Percentiles rank a stretch among this genome's conserved stretches.
Evolutionary conservation across 2,329 filamentous ascomycete species (phyloP).

Genomic region (Didymosphaeria variabile): DNA sequence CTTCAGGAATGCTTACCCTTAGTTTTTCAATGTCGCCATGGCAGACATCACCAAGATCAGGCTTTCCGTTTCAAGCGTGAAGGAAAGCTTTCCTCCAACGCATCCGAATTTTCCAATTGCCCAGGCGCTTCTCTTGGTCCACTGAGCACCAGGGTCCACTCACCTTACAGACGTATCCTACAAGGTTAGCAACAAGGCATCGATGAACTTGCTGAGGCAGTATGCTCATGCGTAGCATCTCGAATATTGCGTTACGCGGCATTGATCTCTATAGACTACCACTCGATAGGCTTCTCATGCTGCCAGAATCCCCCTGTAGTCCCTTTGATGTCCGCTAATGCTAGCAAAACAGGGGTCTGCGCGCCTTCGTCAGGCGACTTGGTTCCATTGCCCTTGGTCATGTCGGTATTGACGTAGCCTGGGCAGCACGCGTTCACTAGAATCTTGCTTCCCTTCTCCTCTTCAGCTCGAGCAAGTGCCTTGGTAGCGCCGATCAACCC

Average conservation of each 20-base stretch:
- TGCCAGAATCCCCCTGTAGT: constrained; percentile 53
- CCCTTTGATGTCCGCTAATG: constrained; percentile 51
- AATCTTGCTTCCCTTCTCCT: constrained; percentile 42
- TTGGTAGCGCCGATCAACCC: constrained; percentile 55
- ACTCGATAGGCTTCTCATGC: constrained; percentile 48
- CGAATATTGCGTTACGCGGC: not conserved
- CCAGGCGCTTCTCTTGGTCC: no score
- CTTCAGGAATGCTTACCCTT: constrained; percentile 13
- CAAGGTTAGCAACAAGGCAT: not conserved
- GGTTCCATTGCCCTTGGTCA: constrained; percentile 53
- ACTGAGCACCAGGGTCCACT: not conserved
- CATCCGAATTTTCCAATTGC: constrained; percentile 15
- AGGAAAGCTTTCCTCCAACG: constrained; percentile 17
- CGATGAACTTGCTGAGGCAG: not conserved
- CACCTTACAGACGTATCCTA: not conserved
- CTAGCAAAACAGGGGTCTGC: constrained; percentile 55
- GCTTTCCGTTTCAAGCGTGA: constrained; percentile 17
- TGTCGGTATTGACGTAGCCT: constrained; percentile 58
- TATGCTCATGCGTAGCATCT: not conserved
- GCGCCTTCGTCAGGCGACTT: constrained; percentile 57
- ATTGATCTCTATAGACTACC: constrained; percentile 33
- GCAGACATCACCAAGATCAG: constrained; percentile 16
- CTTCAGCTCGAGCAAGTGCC: constrained; percentile 48
- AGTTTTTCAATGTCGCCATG: constrained; percentile 15
- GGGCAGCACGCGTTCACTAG: constrained; percentile 56